Evolutionary conservation across 2,329 filamentous ascomycete species (phyloP).

Genomic region (Dryadomyces quercus-mongolicae): DNA sequence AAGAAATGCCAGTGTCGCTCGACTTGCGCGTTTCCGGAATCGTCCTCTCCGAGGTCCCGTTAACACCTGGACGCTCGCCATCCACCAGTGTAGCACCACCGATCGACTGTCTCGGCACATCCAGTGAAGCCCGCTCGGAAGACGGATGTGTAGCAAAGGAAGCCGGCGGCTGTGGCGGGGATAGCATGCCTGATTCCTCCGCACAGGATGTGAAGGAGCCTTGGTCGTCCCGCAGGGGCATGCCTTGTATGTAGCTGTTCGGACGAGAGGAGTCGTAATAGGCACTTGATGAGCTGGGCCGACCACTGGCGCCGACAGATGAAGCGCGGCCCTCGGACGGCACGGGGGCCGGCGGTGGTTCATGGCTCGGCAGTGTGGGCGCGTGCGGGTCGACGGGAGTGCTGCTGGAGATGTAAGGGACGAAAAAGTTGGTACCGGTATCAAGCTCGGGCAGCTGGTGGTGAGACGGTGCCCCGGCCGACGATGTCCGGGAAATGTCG

Average conservation of each 20-base stretch:
- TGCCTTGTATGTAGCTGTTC: conserved; percentile 21
- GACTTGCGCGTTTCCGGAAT: background rate
- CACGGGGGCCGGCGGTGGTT: conserved; percentile 35
- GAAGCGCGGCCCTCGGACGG: conserved; percentile 9
- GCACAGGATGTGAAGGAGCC: conserved; percentile 26
- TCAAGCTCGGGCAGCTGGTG: conserved; percentile 39
- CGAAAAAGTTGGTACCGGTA: conserved; percentile 35
- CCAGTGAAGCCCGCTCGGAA: conserved; percentile 28
- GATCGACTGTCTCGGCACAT: conserved; percentile 26
- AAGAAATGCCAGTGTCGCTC: no score
- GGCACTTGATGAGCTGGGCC: conserved; percentile 23
- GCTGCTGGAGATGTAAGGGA: conserved; percentile 29
- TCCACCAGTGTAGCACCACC: conserved; percentile 25
- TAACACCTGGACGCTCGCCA: conserved; percentile 5
- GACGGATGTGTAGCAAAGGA: conserved; percentile 31
- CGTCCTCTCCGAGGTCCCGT: background rate
- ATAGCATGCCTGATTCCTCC: conserved; percentile 10
- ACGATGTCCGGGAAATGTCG: background rate
- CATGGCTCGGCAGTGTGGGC: conserved; percentile 31
- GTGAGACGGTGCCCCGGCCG: background rate
- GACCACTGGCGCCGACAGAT: conserved; percentile 19
- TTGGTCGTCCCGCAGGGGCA: conserved; percentile 24
- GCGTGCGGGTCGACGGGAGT: background rate
- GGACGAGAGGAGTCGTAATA: conserved; percentile 31
- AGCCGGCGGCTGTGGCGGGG: conserved; percentile 9